Evolutionary conservation across 2,329 filamentous ascomycete species (phyloP), one percentile per base, ranked within the genome.

Genomic region (Nemania sp.): DNA sequence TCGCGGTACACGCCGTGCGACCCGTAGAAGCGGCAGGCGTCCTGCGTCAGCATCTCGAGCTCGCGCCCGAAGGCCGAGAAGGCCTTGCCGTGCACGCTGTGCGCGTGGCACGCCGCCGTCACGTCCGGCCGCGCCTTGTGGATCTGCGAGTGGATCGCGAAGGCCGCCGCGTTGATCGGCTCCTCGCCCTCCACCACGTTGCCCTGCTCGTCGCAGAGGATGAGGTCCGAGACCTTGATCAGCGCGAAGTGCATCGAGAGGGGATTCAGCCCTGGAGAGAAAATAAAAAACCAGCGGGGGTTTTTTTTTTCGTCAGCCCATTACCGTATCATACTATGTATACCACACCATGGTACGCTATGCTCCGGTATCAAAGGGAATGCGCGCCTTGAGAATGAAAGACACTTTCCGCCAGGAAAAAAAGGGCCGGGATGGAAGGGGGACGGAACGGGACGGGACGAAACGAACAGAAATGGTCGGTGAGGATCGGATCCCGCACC

Each of bases 11-110:
- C 83, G 2, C 81, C 79, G 68, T 87, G 84, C 4, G 81, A 79
- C 4, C 83, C 80, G 68, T 87, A 84, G 62, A 88, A 82, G 48
- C 83, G 82, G 43, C 79, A 80, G 0, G 84, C 79, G 67, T 83
- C 85, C 72, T 81, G 85, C 47, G 82, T 87, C 45, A 88, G 73
- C 85, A 88, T 88, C 57, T 87, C 85, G 11, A 88, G 73, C 13
- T 79, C 80, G 12, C 75, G 77, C 2, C 78, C 83, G 68, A 88
- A 88, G 0, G 79, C 75, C 25, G 80, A 82, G 81, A 85, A 88
- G 0, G 85, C 84, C 59, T 86, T 84, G 0, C 86, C 86, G 34
- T 81, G 78, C 18, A 79, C 78, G n/a, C 80, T 81, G 67, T 89
- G 86, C 7, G 82, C 81, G 65, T 89, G 86, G 68, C 84, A 87